Percentiles rank a stretch among this genome's conserved stretches.
phyloP scores from a whole-genome alignment of 345 rosid genomes.

The Sisymbrium altissimum region DNA sequence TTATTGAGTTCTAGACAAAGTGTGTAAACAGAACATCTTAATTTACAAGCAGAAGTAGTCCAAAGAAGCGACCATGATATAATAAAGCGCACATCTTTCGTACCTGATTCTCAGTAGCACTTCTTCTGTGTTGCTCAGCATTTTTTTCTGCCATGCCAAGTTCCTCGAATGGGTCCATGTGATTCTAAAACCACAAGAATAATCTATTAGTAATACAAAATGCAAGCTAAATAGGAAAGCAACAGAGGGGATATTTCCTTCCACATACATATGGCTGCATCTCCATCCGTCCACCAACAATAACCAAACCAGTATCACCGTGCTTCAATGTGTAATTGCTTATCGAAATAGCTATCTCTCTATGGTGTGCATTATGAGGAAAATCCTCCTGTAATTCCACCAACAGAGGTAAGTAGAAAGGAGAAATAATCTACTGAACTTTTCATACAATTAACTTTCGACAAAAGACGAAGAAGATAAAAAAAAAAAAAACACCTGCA shows the following conservation, averaged over 20 bases:
- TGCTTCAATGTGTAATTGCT: constrained; percentile 88
- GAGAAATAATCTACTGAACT: background rate
- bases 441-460: background rate
- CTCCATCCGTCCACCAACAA: constrained; percentile 98
- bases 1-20: background rate
- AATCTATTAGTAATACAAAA: background rate
- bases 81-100: background rate
- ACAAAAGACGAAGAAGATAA: background rate
- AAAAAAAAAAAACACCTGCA: constrained; percentile 86
- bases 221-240: background rate
- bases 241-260: background rate
- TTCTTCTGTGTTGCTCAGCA: constrained; percentile 85
- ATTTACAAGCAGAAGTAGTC: background rate
- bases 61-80: background rate
- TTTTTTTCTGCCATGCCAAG: constrained; percentile 62
- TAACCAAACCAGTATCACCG: constrained; percentile 79
- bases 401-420: constrained; percentile 5
- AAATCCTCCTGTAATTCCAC: constrained; percentile 66
- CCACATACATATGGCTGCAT: constrained; percentile 79
- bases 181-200: constrained; percentile 43
- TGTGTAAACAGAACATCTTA: background rate
- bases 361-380: constrained; percentile 86
- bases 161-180: constrained; percentile 87
- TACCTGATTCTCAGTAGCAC: constrained; percentile 90
- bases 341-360: constrained; percentile 75